phyloP scores from a whole-genome alignment of 768 basidiomycete genomes.

The Boletus edulis region DNA sequence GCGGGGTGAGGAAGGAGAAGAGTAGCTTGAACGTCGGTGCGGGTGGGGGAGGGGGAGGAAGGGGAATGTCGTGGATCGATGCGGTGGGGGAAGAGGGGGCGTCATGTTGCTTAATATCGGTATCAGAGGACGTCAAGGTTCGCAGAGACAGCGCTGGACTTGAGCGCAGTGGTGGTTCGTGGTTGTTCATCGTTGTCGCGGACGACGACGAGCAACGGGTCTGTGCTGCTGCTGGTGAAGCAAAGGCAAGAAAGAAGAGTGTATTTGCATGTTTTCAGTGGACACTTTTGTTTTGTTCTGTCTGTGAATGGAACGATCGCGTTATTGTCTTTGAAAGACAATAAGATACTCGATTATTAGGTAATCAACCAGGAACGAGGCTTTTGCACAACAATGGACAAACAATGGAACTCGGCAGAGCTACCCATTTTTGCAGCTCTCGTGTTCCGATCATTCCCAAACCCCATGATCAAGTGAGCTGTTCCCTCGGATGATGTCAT shows the following conservation, averaged over 20 bases:
- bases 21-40: conserved; percentile 60
- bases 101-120: conserved; percentile 18
- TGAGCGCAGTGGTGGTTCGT: conserved; percentile 16
- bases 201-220: conserved; percentile 26
- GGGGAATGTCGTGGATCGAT: conserved; percentile 18
- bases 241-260: conserved; percentile 12
- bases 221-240: conserved; percentile 2
- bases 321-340: conserved; percentile 25
- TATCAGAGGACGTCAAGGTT: conserved; percentile 16
- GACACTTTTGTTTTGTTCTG: conserved; percentile 24
- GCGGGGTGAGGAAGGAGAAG: conserved; percentile 60
- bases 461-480: no score
- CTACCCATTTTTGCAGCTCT: no score
- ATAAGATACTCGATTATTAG: conserved; percentile 15
- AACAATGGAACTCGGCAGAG: neutral
- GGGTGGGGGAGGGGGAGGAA: conserved; percentile 30
- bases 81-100: conserved; percentile 9
- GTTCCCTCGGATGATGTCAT: no score
- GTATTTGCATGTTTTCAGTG: neutral
- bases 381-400: conserved; percentile 21
- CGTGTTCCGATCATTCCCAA: no score
- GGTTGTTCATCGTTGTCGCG: conserved; percentile 32
- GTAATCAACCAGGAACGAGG: conserved; percentile 19
- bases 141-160: conserved; percentile 20
- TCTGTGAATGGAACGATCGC: conserved; percentile 3